Evolutionary conservation across 228 moss, liverwort and hornwort genomes (phyloP).

Genomic region (Sphagnum fallax): DNA sequence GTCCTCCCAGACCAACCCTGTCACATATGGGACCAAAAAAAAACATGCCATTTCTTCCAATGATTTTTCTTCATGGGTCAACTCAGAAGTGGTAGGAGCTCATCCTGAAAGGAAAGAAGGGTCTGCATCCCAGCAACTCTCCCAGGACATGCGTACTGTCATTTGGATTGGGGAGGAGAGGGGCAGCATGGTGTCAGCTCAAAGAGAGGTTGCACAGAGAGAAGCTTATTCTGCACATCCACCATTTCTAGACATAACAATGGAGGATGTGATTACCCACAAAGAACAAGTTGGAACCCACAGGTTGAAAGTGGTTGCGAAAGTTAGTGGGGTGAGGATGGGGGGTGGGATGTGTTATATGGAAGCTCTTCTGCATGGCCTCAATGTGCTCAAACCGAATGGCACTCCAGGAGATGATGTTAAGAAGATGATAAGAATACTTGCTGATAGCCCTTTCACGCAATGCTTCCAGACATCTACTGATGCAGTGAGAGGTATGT

Average conservation of each 20-base stretch:
- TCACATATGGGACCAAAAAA: too few relatives aligned
- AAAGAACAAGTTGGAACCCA: slow-evolving; percentile 83
- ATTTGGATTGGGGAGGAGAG: slow-evolving; percentile 95
- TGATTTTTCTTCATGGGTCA: too few relatives aligned
- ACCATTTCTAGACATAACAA: slow-evolving; percentile 78
- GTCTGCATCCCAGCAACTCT: slow-evolving; percentile 6
- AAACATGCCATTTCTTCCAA: too few relatives aligned
- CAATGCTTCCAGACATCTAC: slow-evolving; percentile 60
- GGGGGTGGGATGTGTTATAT: slow-evolving; percentile 94
- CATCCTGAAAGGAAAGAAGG: too few relatives aligned
- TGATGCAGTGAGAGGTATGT: slow-evolving; percentile 25
- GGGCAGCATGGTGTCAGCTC: slow-evolving; percentile 79
- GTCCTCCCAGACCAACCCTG: slow-evolving; percentile 13
- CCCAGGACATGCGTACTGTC: slow-evolving; percentile 72
- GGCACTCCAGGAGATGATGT: slow-evolving; percentile 82
- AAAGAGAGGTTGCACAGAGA: slow-evolving; percentile 26
- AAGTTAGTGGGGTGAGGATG: slow-evolving; percentile 80
- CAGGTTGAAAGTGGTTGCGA: slow-evolving; percentile 59
- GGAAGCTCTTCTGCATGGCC: slow-evolving; percentile 85
- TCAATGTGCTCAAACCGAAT: slow-evolving; percentile 83
- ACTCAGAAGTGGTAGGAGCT: too few relatives aligned
- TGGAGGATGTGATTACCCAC: slow-evolving; percentile 79
- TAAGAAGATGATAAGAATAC: slow-evolving; percentile 72
- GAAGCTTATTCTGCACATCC: slow-evolving; percentile 21
- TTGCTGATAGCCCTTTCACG: slow-evolving; percentile 70